Conservation (phyloP, 1,139 yeast genomes). For the Lodderomyces oxycetoniae region DNA sequence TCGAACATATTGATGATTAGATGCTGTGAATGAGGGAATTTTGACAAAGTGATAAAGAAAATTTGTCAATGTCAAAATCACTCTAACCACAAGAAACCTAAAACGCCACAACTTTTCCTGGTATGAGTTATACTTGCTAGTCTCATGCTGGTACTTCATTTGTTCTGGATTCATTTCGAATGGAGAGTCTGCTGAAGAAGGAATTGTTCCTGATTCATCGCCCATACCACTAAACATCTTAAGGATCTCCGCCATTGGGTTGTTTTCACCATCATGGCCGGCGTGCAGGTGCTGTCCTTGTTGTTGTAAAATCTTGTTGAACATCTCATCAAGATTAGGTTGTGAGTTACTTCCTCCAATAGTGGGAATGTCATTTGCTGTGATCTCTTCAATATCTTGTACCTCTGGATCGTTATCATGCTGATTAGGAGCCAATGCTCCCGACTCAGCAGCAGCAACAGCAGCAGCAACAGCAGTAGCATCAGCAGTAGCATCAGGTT, state of each 20-base stretch:
- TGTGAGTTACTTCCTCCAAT: constrained; percentile 11
- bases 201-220: constrained; percentile 13
- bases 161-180: constrained; percentile 18
- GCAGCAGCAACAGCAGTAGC: constrained; percentile 5
- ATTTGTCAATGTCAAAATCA: constrained; percentile 23
- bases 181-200: constrained; percentile 6
- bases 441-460: constrained; percentile 7
- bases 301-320: constrained; percentile 25
- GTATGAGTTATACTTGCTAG: constrained; percentile 29
- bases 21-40: constrained; percentile 25
- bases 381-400: constrained; percentile 17
- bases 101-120: constrained; percentile 31
- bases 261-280: constrained; percentile 10
- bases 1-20: constrained; percentile 29
- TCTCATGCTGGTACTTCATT: constrained; percentile 26
- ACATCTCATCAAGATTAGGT: constrained; percentile 31
- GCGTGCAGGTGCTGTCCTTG: constrained; percentile 6
- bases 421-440: too few species aligned
- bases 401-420: constrained; percentile 36
- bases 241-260: constrained; percentile 34
- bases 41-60: constrained; percentile 33
- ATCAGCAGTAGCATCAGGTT: background rate
- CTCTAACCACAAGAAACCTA: constrained; percentile 31
- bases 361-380: constrained; percentile 11
- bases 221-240: constrained; percentile 15